Evolutionary conservation across 768 basidiomycete species (phyloP).

Genomic region (Polyporus arcularius): DNA sequence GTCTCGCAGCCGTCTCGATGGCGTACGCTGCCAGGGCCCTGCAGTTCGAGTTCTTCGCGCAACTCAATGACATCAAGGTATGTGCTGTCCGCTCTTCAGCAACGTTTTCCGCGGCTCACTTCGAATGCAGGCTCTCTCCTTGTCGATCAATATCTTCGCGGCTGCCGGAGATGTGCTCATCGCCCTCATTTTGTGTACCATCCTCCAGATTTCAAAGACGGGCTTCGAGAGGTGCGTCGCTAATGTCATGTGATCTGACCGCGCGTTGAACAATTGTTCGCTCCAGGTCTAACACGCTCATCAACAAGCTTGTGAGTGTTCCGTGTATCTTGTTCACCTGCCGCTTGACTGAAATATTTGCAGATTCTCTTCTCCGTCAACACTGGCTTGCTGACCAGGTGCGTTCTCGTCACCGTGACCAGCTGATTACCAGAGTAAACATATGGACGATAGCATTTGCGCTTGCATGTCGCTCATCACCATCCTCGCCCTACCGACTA

Average conservation of each 20-base stretch:
- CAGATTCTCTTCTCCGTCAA: constrained; percentile 42
- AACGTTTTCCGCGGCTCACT: neutral
- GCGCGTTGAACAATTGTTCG: neutral
- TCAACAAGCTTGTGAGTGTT: constrained; percentile 30
- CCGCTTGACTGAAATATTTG: neutral
- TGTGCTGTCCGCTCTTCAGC: neutral
- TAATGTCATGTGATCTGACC: neutral
- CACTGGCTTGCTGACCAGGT: constrained; percentile 41
- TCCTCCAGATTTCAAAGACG: constrained; percentile 51
- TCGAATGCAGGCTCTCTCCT: constrained; percentile 47
- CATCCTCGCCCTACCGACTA: constrained; percentile 48
- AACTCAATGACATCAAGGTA: constrained; percentile 14
- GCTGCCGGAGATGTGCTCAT: constrained; percentile 53
- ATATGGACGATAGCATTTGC: constrained; percentile 27
- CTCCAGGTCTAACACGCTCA: constrained; percentile 45
- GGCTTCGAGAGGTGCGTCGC: constrained; percentile 42
- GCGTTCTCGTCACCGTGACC: neutral
- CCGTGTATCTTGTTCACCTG: constrained; percentile 6
- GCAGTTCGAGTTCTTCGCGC: neutral
- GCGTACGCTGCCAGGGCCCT: neutral
- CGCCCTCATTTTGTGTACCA: constrained; percentile 47
- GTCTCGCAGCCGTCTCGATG: neutral
- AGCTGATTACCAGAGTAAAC: neutral
- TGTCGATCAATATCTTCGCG: constrained; percentile 54
- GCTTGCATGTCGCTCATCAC: constrained; percentile 43